These are phyloP conservation scores for Amphicarpaea edgeworthii DNA, from an alignment of 306 rosid species.

Conservation along the genomic window DNA sequence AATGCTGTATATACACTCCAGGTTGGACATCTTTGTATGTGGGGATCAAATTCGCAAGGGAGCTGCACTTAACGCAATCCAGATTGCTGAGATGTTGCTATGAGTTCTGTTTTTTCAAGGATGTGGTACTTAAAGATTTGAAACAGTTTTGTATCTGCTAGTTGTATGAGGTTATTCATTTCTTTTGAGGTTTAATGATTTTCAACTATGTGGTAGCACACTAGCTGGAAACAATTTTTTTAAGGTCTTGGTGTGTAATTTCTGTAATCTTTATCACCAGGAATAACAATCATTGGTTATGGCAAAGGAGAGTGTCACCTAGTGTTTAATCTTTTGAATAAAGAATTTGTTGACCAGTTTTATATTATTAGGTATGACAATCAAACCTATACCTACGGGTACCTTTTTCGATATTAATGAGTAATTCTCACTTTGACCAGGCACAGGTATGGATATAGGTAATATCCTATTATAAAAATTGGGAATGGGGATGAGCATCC, in stretches of 20 bases:
- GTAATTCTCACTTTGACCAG: too few relatives aligned
- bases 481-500: too few relatives aligned
- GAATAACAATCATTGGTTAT: slow-evolving; percentile 14
- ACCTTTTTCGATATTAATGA: too few relatives aligned
- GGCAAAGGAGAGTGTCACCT: background rate
- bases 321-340: background rate
- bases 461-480: too few relatives aligned
- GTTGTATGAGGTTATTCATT: slow-evolving; percentile 33
- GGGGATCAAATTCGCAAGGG: slow-evolving; percentile 99
- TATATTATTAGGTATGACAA: too few relatives aligned
- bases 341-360: background rate
- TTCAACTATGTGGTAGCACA: slow-evolving; percentile 7
- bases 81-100: slow-evolving; percentile 93
- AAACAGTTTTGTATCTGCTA: slow-evolving; percentile 48
- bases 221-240: slow-evolving; percentile 30
- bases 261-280: background rate
- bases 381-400: too few relatives aligned
- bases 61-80: slow-evolving; percentile 97
- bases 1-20: slow-evolving; percentile 51
- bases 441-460: too few relatives aligned
- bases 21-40: slow-evolving; percentile 93
- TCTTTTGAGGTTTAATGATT: slow-evolving; percentile 29
- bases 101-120: slow-evolving; percentile 46
- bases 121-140: slow-evolving; percentile 17
- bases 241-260: background rate